Percentiles rank a stretch among this genome's conserved stretches.
Evolutionary conservation across 306 rosid species (phyloP).

Genomic region (Pyrus communis): DNA sequence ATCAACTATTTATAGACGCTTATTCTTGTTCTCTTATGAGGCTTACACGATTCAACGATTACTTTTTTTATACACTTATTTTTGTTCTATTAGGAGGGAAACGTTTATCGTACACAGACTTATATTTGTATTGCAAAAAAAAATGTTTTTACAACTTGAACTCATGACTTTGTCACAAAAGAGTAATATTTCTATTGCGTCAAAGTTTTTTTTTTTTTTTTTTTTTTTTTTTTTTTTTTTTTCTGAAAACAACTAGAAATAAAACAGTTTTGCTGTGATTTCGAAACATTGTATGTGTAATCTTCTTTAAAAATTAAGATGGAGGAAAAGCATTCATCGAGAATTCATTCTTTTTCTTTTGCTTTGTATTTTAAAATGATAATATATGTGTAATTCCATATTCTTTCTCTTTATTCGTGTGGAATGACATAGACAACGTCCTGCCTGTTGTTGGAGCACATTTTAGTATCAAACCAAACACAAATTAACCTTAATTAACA

Average conservation of each 20-base stretch:
- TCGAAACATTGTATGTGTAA: background rate
- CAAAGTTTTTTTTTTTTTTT: too few relatives aligned
- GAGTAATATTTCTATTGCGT: too few relatives aligned
- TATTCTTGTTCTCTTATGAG: too few relatives aligned
- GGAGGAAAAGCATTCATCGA: slow-evolving; percentile 7
- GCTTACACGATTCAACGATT: too few relatives aligned
- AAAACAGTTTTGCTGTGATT: background rate
- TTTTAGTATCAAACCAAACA: background rate
- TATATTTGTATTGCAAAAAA: too few relatives aligned
- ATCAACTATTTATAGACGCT: too few relatives aligned
- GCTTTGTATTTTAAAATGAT: slow-evolving; percentile 30
- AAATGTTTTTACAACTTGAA: too few relatives aligned
- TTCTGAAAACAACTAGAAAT: background rate
- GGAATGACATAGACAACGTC: slow-evolving; percentile 32
- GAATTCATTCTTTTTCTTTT: slow-evolving; percentile 20
- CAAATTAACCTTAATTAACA: background rate
- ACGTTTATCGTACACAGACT: too few relatives aligned
- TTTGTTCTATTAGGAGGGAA: too few relatives aligned
- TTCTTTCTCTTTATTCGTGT: slow-evolving; percentile 4
- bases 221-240: too few relatives aligned
- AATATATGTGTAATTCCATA: background rate
- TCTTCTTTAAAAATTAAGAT: slow-evolving; percentile 15
- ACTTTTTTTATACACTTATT: too few relatives aligned
- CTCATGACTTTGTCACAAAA: too few relatives aligned
- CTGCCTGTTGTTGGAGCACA: slow-evolving; percentile 6